Evolutionary conservation across 73 alveolate genomes (phyloP).

Genomic region (Symbiodinium pilosum): DNA sequence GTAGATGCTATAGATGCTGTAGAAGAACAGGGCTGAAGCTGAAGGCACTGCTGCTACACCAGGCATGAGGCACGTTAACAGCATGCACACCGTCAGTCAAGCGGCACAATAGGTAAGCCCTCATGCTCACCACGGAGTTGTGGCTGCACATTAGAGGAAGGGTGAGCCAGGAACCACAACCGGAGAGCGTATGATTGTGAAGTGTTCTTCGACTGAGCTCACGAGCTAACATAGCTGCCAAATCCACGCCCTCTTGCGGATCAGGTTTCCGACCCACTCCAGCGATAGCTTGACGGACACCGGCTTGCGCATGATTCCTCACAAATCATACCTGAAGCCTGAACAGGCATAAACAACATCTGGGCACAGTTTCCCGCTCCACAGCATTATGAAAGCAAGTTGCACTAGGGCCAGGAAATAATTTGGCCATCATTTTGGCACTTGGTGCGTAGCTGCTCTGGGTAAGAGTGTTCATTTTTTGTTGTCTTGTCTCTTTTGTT

Average conservation of each 20-base stretch:
- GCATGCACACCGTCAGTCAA: not conserved
- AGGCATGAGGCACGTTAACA: not conserved
- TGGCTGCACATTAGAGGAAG: not conserved
- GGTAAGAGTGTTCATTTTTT: too few species aligned
- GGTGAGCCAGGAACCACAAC: not conserved
- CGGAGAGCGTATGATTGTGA: not conserved
- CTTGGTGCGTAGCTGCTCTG: too few species aligned
- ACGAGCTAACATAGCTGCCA: not conserved
- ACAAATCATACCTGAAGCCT: not conserved
- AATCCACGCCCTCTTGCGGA: not conserved
- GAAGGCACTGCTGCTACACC: not conserved
- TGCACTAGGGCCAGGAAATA: too few species aligned
- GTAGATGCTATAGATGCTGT: too few species aligned
- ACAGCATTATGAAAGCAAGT: too few species aligned
- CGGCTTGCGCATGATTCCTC: not conserved
- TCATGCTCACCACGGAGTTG: not conserved
- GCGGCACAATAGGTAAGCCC: constrained; percentile 12
- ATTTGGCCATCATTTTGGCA: too few species aligned
- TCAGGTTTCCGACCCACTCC: not conserved
- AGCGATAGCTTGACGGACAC: not conserved
- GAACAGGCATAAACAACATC: not conserved
- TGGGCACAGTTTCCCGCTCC: too few species aligned
- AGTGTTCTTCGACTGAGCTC: not conserved
- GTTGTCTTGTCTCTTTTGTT: too few species aligned
- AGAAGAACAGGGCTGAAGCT: not conserved